Percentiles rank a stretch among this genome's conserved stretches.
Conservation (phyloP, 208 protist genomes). For the Trypanosoma cruzi region DNA sequence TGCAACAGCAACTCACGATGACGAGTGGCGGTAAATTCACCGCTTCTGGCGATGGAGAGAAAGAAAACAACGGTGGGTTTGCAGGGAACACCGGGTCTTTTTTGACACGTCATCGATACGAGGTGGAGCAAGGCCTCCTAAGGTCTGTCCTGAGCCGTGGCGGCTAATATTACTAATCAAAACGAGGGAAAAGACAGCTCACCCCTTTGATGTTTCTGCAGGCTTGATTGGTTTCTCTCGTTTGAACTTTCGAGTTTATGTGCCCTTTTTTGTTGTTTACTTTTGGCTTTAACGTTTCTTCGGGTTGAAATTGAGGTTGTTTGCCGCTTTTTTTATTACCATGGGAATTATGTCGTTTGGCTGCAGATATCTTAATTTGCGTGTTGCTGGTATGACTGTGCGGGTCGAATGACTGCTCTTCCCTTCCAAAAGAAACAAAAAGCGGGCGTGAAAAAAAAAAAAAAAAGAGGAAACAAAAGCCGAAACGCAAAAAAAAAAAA, state of each 20-base stretch:
- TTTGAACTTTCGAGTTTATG: conserved; percentile 25
- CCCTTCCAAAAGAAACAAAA: too few relatives aligned
- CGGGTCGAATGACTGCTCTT: not conserved
- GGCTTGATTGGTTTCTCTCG: not conserved
- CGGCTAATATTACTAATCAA: conserved; percentile 1
- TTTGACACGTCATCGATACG: conserved; percentile 56
- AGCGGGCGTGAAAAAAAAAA: conserved; percentile 11
- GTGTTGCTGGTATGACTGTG: not conserved
- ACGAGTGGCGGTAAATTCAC: conserved; percentile 8
- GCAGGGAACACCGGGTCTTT: conserved; percentile 35
- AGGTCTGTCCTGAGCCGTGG: conserved; percentile 47
- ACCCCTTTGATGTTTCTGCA: not conserved
- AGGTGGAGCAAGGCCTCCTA: conserved; percentile 64
- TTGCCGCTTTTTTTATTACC: not conserved
- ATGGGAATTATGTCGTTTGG: not conserved
- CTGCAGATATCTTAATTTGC: not conserved
- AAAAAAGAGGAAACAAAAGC: conserved; percentile 9
- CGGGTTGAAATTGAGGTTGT: not conserved
- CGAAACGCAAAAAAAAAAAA: too few relatives aligned
- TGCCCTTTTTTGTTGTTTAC: not conserved
- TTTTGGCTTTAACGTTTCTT: not conserved
- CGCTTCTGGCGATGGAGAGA: not conserved
- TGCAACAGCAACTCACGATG: conserved; percentile 67
- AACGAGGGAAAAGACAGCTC: not conserved
- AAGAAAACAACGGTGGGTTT: not conserved